Conservation (phyloP, 1,284 basidiomycete genomes). For the Ceratobasidium theobromae region DNA sequence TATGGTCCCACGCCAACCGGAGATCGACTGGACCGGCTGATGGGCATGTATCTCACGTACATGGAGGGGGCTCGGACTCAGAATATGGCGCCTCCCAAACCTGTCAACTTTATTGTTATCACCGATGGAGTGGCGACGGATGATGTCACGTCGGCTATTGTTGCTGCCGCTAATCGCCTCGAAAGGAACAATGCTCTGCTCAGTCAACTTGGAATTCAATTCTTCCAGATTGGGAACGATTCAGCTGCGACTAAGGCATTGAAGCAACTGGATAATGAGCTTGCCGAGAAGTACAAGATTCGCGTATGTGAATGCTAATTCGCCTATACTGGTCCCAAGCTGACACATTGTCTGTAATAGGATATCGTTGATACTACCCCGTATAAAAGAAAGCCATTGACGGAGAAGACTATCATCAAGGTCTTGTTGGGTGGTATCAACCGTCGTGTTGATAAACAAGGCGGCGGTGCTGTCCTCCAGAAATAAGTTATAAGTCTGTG, state of each 20-base stretch:
- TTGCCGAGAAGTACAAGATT: no score
- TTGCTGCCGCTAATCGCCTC: slow-evolving; percentile 40
- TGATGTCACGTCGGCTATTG: slow-evolving; percentile 41
- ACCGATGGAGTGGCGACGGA: slow-evolving; percentile 56
- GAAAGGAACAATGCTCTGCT: slow-evolving; percentile 40
- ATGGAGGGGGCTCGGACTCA: slow-evolving; percentile 47
- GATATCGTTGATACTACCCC: no score
- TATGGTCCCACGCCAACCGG: slow-evolving; percentile 54
- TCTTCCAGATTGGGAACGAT: slow-evolving; percentile 59
- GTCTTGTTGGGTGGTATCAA: no score
- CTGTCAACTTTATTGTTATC: slow-evolving; percentile 60
- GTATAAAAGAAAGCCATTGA: no score
- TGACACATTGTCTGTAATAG: no score
- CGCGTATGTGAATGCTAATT: no score
- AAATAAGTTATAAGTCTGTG: no score
- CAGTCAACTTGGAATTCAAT: slow-evolving; percentile 55
- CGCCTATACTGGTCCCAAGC: no score
- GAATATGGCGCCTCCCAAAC: slow-evolving; percentile 45
- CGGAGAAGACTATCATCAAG: no score
- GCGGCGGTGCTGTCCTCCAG: no score
- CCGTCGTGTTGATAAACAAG: no score
- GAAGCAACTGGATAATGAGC: slow-evolving; percentile 12
- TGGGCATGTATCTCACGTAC: slow-evolving; percentile 50
- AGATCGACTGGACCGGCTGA: slow-evolving; percentile 50
- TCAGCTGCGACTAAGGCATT: slow-evolving; percentile 51